These are phyloP conservation scores for Penicillium sclerotigenum DNA, from an alignment of 2,329 filamentous ascomycete genomes.

Conservation along the genomic window DNA sequence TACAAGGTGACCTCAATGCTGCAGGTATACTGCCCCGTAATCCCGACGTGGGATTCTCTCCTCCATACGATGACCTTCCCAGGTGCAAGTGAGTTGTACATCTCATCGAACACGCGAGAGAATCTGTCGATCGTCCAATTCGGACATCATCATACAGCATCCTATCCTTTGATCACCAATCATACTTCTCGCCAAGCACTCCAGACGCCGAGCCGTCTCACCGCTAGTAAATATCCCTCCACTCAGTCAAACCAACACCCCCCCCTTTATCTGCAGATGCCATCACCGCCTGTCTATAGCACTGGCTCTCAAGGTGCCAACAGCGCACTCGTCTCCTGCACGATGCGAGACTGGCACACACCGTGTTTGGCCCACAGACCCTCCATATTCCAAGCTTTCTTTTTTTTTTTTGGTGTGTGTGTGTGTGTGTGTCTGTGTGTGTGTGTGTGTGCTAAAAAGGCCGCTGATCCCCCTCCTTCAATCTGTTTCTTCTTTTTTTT, in stretches of 20 bases:
- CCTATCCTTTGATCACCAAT: slow-evolving; percentile 17
- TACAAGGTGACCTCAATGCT: slow-evolving; percentile 2
- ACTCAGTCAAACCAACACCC: slow-evolving; percentile 19
- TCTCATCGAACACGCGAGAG: slow-evolving; percentile 11
- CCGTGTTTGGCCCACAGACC: slow-evolving; percentile 20
- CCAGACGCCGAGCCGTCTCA: slow-evolving; percentile 20
- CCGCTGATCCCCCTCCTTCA: slow-evolving; percentile 17
- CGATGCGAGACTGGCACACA: slow-evolving; percentile 22
- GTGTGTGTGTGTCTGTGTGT: too few relatives aligned
- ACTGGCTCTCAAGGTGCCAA: slow-evolving; percentile 23
- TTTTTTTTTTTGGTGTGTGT: too few relatives aligned
- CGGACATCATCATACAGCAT: slow-evolving; percentile 25
- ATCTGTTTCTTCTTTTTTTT: slow-evolving; percentile 12
- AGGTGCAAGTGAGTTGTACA: neutral
- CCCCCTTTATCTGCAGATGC: slow-evolving; percentile 14
- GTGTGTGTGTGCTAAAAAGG: slow-evolving; percentile 25
- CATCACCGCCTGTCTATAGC: slow-evolving; percentile 21
- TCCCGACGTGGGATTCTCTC: slow-evolving; percentile 20
- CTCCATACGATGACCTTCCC: slow-evolving; percentile 8
- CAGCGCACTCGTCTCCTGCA: slow-evolving; percentile 18
- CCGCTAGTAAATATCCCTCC: slow-evolving; percentile 23
- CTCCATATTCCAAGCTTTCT: slow-evolving; percentile 13
- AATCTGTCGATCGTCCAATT: slow-evolving; percentile 22
- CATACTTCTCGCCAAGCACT: slow-evolving; percentile 18
- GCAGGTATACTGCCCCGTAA: slow-evolving; percentile 6